Base-by-base conservation (phyloP, 768 basidiomycete species). In the Trichaptum fuscoviolaceum region DNA sequence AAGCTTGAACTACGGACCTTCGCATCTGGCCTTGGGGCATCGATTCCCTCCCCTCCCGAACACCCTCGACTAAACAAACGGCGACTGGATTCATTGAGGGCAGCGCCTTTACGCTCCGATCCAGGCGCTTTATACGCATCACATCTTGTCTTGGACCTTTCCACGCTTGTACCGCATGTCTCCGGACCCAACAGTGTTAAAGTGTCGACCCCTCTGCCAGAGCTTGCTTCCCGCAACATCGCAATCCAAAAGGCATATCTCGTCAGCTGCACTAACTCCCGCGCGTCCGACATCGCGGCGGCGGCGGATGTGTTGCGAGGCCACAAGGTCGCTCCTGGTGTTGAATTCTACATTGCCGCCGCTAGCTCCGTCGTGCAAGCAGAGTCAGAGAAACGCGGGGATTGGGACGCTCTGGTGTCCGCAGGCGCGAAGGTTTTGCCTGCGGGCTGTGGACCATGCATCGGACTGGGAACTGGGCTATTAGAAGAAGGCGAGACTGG, bases 151-250 rank as follows among this genome's bases (percentile, higher is more conserved):
- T 88, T 99, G 71, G 93, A 99, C 77, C 87, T 99, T 15, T 92
- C 95, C 7, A 92, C 96, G 0, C 88, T 99, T 42, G 90, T 96
- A 0, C 96, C 97, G 0, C 92, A 99, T 73, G 90, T 97, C 42
- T 97, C 96, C 18, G 97, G 97, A 1, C 97, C 97, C 15, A 99
- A 99, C 78, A 95, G 93, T 71, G 96, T 99, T 76, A 99, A 99
- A 77, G 77, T 99, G 62, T 92, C 96, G n/a, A 99, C 89, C 0
- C 92, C 97, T 0, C 85, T 99, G 0, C 92, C 96, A 0, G 81
- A 83, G n/a, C 85, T 99, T 15, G 89, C 91, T 71, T 80, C 85
- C 35, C 79, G 83, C 26, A 84, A 82, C 35, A 91, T 99, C 71
- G 79, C 84, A 27, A 97, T 99, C 74, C 85, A 99, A 71, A 99